Evolutionary conservation across 257 asterid species (phyloP).

Genomic region (Handroanthus guayacan): DNA sequence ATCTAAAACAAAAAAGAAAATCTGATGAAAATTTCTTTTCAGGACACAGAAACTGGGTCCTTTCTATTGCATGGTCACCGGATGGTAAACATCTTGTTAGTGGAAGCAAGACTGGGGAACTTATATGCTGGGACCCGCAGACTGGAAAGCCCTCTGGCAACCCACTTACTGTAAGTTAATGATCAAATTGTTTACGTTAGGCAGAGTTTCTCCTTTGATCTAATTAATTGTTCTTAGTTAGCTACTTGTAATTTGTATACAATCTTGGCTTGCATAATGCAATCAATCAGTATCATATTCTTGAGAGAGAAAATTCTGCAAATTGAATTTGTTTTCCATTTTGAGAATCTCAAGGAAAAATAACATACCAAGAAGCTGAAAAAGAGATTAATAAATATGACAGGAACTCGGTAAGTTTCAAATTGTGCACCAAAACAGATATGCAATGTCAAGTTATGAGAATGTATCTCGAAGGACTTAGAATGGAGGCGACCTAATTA

Average conservation of each 20-base stretch:
- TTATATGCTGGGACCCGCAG: conserved; percentile 87
- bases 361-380: background rate
- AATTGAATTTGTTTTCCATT: background rate
- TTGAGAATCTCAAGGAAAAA: conserved; percentile 7
- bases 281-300: background rate
- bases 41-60: conserved; percentile 98
- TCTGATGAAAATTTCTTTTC: conserved; percentile 26
- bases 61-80: conserved; percentile 94
- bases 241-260: background rate
- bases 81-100: conserved; percentile 90
- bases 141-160: conserved; percentile 81
- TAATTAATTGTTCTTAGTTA: background rate
- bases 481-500: background rate
- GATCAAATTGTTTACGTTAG: conserved; percentile 21
- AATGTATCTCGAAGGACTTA: background rate
- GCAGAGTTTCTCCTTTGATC: conserved; percentile 11
- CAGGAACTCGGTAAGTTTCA: background rate
- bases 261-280: background rate
- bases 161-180: conserved; percentile 70
- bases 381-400: background rate
- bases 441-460: background rate
- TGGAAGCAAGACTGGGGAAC: conserved; percentile 94
- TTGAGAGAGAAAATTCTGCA: background rate
- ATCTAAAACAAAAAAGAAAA: background rate
- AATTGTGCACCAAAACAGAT: background rate